phyloP scores from a whole-genome alignment of 192 early-diverging fungal genomes.

The Umbelopsis isabellina region DNA sequence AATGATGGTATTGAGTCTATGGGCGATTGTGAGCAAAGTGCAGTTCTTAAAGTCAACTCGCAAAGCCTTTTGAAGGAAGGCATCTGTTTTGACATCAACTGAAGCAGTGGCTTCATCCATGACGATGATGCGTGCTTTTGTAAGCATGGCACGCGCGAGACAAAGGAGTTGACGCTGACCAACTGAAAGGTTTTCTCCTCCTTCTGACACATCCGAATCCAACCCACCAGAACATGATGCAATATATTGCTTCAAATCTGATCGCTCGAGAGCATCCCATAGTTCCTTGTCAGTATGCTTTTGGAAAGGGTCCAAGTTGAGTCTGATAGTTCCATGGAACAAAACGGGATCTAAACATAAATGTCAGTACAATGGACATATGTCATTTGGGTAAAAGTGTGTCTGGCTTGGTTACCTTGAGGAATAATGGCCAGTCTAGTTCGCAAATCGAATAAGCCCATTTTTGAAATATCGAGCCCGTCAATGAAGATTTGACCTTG shows the following conservation, averaged over 20 bases:
- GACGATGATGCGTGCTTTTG: conserved; percentile 39
- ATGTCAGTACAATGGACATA: conserved; percentile 15
- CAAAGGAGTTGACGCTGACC: conserved; percentile 51
- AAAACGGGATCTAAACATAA: conserved; percentile 63
- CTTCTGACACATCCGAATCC: conserved; percentile 38
- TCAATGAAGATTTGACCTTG: conserved; percentile 73
- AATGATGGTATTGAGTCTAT: conserved; percentile 72
- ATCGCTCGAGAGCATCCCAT: conserved; percentile 71
- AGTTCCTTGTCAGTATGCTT: conserved; percentile 57
- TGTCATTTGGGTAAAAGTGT: neutral
- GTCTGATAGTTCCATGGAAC: conserved; percentile 57
- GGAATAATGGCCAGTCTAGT: conserved; percentile 81
- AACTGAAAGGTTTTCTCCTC: conserved; percentile 39
- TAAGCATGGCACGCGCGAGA: conserved; percentile 50
- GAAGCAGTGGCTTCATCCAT: conserved; percentile 69
- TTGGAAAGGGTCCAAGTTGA: conserved; percentile 61
- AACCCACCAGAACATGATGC: conserved; percentile 28
- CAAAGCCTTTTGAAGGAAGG: conserved; percentile 71
- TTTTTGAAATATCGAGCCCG: conserved; percentile 62
- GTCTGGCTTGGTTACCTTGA: conserved; percentile 60
- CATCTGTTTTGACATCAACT: conserved; percentile 83
- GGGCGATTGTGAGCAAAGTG: conserved; percentile 75
- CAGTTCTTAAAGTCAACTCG: conserved; percentile 63
- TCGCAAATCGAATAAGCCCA: conserved; percentile 63
- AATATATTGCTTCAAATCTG: conserved; percentile 51